Conservation (phyloP, 2,329 filamentous ascomycete genomes). For the Arthrobotrys entomopaga region DNA sequence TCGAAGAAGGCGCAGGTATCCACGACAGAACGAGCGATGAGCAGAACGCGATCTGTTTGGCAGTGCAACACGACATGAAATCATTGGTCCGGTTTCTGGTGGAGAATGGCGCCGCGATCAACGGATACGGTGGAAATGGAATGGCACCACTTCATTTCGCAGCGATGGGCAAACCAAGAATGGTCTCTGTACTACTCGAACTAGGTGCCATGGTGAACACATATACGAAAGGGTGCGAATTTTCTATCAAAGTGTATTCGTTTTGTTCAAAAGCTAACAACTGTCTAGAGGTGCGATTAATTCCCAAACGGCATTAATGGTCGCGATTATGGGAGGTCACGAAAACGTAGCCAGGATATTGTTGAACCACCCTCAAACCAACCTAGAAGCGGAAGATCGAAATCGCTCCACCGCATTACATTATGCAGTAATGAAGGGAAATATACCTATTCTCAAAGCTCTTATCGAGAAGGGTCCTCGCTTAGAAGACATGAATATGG, state of each 20-base stretch:
- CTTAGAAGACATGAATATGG: conserved; percentile 49
- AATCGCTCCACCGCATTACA: conserved; percentile 54
- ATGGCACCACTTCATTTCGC: conserved; percentile 52
- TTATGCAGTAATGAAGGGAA: conserved; percentile 52
- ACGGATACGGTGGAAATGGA: conserved; percentile 47
- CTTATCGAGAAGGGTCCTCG: conserved; percentile 48
- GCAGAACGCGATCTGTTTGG: conserved; percentile 47
- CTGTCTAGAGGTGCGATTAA: conserved; percentile 43
- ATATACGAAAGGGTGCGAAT: conserved; percentile 47
- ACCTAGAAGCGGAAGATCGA: conserved; percentile 45
- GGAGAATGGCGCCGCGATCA: conserved; percentile 47
- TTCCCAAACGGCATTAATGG: conserved; percentile 55
- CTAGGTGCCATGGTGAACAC: conserved; percentile 44
- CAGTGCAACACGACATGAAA: conserved; percentile 44
- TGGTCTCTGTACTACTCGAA: conserved; percentile 39
- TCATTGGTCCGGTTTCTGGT: conserved; percentile 41
- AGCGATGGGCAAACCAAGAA: conserved; percentile 40
- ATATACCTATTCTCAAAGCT: conserved; percentile 33
- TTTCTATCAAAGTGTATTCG: neutral
- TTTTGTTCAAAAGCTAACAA: conserved; percentile 4
- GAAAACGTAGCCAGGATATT: conserved; percentile 48
- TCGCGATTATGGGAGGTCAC: conserved; percentile 51
- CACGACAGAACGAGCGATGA: conserved; percentile 43
- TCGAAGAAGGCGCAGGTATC: conserved; percentile 54
- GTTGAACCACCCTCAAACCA: conserved; percentile 38